These are phyloP conservation scores for Rhodotorula sp. DNA, from an alignment of 1,284 basidiomycete species.

Conservation along the genomic window DNA sequence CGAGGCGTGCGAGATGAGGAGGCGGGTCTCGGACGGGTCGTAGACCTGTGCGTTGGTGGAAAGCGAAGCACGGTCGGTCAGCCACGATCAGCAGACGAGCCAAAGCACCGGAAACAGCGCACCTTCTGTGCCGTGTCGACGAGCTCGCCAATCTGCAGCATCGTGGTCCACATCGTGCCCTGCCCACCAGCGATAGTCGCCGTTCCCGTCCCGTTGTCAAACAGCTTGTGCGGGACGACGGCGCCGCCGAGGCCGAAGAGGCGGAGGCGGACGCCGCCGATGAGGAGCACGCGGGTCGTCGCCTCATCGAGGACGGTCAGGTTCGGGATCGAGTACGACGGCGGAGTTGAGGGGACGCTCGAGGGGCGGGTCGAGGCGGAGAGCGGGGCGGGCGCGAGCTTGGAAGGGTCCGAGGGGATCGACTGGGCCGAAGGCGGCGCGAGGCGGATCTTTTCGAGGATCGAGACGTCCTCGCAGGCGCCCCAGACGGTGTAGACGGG, in stretches of 20 bases:
- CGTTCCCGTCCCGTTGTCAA: conserved; percentile 90
- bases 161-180: conserved; percentile 99
- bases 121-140: conserved; percentile 95
- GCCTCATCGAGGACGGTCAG: conserved; percentile 92
- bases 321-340: conserved; percentile 60
- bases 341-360: conserved; percentile 13
- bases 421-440: conserved; percentile 40
- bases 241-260: conserved; percentile 94
- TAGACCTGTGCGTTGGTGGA: conserved; percentile 55
- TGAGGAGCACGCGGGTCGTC: conserved; percentile 82
- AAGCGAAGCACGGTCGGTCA: not conserved
- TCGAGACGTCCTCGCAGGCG: conserved; percentile 90
- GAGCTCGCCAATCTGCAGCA: conserved; percentile 94
- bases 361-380: conserved; percentile 11
- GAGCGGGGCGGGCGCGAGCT: conserved; percentile 5
- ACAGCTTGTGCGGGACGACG: conserved; percentile 93
- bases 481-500: conserved; percentile 98
- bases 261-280: conserved; percentile 89
- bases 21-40: conserved; percentile 88
- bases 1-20: conserved; percentile 89
- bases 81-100: not conserved
- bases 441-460: conserved; percentile 58
- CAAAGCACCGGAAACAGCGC: conserved; percentile 25
- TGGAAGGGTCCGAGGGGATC: conserved; percentile 31
- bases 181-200: conserved; percentile 96